Conservation (phyloP, 2,329 filamentous ascomycete genomes). For the Claviceps pazoutovae region DNA sequence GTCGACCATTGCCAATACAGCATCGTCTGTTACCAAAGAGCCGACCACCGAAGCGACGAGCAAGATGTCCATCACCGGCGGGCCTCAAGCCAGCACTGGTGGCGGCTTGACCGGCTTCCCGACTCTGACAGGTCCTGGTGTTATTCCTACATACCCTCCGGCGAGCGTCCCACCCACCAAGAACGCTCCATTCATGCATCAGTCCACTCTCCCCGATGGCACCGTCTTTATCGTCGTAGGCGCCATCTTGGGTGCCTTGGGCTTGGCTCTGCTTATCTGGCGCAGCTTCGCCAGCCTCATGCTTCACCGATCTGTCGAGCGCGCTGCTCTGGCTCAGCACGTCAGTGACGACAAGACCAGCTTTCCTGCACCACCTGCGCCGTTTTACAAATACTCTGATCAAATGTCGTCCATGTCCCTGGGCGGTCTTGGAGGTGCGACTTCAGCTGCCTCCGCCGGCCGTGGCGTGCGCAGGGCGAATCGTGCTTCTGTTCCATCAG, state of each 20-base stretch:
- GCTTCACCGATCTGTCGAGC: slow-evolving; percentile 79
- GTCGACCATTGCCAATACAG: slow-evolving; percentile 11
- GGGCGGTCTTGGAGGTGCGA: slow-evolving; percentile 16
- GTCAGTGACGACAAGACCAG: slow-evolving; percentile 54
- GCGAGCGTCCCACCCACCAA: slow-evolving; percentile 69
- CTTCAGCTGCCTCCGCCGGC: slow-evolving; percentile 24
- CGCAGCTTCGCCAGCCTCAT: slow-evolving; percentile 78
- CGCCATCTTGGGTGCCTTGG: slow-evolving; percentile 71
- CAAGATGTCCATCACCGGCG: slow-evolving; percentile 10
- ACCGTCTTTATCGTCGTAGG: slow-evolving; percentile 95
- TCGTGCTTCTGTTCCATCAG: slow-evolving; percentile 38
- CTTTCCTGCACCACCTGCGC: slow-evolving; percentile 42
- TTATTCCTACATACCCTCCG: slow-evolving; percentile 48
- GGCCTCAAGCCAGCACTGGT: slow-evolving; percentile 8
- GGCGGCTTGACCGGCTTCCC: slow-evolving; percentile 23
- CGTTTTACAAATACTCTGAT: slow-evolving; percentile 52
- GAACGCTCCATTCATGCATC: slow-evolving; percentile 83
- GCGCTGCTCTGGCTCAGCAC: slow-evolving; percentile 65
- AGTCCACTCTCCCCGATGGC: slow-evolving; percentile 72
- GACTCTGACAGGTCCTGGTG: slow-evolving; percentile 24
- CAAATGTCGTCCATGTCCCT: slow-evolving; percentile 40
- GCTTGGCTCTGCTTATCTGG: slow-evolving; percentile 73
- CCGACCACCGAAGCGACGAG: slow-evolving; percentile 4
- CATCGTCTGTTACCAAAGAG: not conserved
- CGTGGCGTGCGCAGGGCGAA: slow-evolving; percentile 38